phyloP scores from a whole-genome alignment of 495 filamentous ascomycete genomes.

The Penicillium fimorum region DNA sequence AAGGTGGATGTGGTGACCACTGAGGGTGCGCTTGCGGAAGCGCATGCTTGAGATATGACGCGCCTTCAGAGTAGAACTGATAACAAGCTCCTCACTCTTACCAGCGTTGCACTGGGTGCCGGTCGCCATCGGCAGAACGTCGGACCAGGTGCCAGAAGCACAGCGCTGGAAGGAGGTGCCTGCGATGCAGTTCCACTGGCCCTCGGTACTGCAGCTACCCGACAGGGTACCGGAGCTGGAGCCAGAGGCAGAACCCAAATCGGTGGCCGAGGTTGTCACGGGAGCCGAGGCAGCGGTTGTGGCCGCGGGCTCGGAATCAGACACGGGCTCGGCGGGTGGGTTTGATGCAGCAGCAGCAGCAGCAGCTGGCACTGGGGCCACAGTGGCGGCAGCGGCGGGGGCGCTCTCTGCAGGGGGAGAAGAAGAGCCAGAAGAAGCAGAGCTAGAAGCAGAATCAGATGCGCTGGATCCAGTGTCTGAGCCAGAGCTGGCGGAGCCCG shows the following conservation, averaged over 20 bases:
- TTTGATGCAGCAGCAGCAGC: constrained; percentile 22
- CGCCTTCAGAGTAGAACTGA: constrained; percentile 29
- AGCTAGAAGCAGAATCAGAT: constrained; percentile 11
- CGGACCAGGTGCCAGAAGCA: constrained; percentile 60
- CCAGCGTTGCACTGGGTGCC: constrained; percentile 62
- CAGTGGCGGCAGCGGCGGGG: constrained; percentile 25
- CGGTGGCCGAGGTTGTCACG: constrained; percentile 5
- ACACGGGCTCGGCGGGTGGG: constrained; percentile 11
- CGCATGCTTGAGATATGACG: constrained; percentile 35
- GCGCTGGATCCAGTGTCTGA: constrained; percentile 17
- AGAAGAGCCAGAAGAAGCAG: constrained; percentile 7
- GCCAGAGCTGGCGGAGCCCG: constrained; percentile 13
- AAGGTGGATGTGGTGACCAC: constrained; percentile 29
- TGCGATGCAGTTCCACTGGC: constrained; percentile 63
- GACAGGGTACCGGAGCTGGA: constrained; percentile 27
- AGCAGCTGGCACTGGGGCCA: constrained; percentile 23
- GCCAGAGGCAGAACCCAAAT: background rate
- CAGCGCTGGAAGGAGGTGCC: constrained; percentile 61
- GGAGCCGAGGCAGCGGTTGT: constrained; percentile 16
- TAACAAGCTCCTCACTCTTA: constrained; percentile 41
- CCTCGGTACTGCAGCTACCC: constrained; percentile 41
- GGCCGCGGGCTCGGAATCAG: constrained; percentile 9
- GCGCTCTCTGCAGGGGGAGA: constrained; percentile 16
- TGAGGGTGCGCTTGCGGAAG: constrained; percentile 29
- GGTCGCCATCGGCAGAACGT: constrained; percentile 48